Evolutionary conservation across 495 filamentous ascomycete genomes (phyloP), one percentile per base, ranked within the genome.

Genomic region (Letharia columbiana): DNA sequence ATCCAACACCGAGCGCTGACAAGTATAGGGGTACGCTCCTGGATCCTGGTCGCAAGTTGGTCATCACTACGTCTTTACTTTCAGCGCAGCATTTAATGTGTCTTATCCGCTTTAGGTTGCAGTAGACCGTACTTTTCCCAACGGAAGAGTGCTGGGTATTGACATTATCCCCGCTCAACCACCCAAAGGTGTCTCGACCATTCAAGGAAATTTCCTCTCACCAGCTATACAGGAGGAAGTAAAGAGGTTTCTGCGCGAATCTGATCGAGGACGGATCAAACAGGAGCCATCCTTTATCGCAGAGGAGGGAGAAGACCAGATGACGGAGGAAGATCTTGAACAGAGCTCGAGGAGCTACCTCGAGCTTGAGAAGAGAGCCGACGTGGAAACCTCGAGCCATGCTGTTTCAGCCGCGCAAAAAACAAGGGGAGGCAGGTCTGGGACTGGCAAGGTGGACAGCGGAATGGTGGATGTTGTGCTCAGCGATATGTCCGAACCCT

Each of bases 401-500:
- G 35, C 35, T 39, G 15, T 60, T 31, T 20, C 20, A n/a, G 52
- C 41, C 9, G 40, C 17, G 45, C 15, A 37, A 20, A 57, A 9
- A 20, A 44, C 8, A 44, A 6, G 52, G 35, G 62, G 52, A 64
- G 61, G 59, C 45, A 23, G 44, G 64, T 39, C 28, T 31, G 39
- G 33, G 42, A 17, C 65, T 45, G 61, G 70, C 37, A 66, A 73
- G 61, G 42, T 33, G n/a, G 65, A 69, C 65, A 70, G 76, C 69
- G 81, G 81, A 68, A 86, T 87, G 72, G 93, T 96, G 52, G 90
- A 98, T 85, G 89, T 98, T 72, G 89, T 98, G 71, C 78, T 98
- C 71, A 95, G 90, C 82, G 94, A 98, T 87, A 98, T 98, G 94
- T 98, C 85, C 79, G 93, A 82, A 80, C 92, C 94, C 90, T 96